phyloP scores from a whole-genome alignment of 108 stramenopile genomes.

The Epithemia pelagica region DNA sequence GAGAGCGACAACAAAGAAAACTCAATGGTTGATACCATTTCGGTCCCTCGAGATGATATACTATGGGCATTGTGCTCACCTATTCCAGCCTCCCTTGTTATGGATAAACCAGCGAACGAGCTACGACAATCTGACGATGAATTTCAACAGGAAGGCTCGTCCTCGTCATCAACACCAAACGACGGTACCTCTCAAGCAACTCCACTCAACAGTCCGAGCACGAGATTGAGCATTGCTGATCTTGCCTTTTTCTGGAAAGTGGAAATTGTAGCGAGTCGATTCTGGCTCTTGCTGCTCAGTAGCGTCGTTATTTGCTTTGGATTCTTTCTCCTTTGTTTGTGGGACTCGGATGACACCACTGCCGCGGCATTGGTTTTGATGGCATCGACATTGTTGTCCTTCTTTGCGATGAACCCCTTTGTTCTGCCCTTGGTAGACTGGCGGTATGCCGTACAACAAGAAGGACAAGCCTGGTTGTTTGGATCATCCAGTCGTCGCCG shows the following conservation, averaged over 20 bases:
- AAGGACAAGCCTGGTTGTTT: constrained; percentile 52
- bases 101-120: no score
- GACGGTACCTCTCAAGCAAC: no score
- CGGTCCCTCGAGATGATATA: no score
- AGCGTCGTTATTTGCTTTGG: constrained; percentile 33
- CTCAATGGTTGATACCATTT: no score
- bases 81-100: constrained; percentile 37
- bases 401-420: constrained; percentile 54
- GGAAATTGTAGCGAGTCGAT: constrained; percentile 37
- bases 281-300: constrained; percentile 22
- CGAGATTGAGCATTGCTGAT: constrained; percentile 36
- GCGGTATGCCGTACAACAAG: constrained; percentile 51
- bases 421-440: constrained; percentile 43
- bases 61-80: constrained; percentile 34
- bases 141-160: no score
- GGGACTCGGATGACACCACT: constrained; percentile 32
- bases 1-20: no score
- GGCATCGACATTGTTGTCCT: constrained; percentile 37
- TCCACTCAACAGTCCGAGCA: constrained; percentile 21
- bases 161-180: no score
- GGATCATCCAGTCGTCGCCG: constrained; percentile 35
- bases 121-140: no score
- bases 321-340: constrained; percentile 38
- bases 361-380: constrained; percentile 40
- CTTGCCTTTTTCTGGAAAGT: constrained; percentile 56